Percentiles rank a stretch among this genome's conserved stretches.
Evolutionary conservation across 495 filamentous ascomycete species (phyloP).

Genomic region (Usnea hakonensis): DNA sequence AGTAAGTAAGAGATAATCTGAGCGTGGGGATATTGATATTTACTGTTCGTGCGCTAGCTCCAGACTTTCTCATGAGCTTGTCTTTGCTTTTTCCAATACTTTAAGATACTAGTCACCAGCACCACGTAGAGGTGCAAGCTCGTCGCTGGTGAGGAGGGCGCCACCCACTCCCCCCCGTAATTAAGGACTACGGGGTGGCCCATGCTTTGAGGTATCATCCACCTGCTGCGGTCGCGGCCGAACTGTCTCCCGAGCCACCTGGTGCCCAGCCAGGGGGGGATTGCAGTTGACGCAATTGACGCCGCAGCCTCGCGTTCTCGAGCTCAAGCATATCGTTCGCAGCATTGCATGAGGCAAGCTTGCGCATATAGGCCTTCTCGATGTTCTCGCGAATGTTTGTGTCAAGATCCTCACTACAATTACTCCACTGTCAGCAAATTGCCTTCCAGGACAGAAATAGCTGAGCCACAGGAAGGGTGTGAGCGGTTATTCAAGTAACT

Average conservation of each 20-base stretch:
- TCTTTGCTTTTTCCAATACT: neutral
- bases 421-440: too few species aligned
- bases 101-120: neutral
- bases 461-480: neutral
- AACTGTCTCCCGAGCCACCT: neutral
- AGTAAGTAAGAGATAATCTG: too few species aligned
- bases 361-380: too few species aligned
- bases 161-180: neutral
- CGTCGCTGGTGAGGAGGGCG: neutral
- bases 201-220: neutral
- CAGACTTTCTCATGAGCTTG: neutral
- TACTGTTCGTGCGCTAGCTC: neutral
- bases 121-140: conserved; percentile 8
- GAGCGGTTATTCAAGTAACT: too few species aligned
- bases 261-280: neutral
- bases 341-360: too few species aligned
- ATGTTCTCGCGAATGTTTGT: neutral
- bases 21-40: too few species aligned
- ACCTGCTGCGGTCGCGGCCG: conserved; percentile 34
- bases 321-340: too few species aligned
- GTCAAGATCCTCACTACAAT: neutral
- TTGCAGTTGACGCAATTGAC: neutral
- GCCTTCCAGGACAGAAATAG: too few species aligned
- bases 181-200: neutral
- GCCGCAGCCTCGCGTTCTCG: neutral